Conservation (phyloP, 805 yeast species). For the Lipomyces spencermartinsiae region DNA sequence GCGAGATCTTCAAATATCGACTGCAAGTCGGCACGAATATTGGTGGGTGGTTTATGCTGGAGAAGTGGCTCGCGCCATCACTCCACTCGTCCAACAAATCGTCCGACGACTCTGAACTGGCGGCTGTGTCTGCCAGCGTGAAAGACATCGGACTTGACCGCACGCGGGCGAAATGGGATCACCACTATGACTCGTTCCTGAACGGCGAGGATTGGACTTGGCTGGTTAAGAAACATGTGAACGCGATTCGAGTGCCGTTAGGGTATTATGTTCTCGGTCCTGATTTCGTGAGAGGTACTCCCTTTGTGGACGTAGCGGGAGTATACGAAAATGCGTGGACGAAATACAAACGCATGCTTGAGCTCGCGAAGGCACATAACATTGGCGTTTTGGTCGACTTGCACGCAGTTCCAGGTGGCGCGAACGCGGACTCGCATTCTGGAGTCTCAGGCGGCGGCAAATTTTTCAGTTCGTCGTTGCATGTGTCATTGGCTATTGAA, state of each 20-base stretch:
- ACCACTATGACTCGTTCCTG: conserved; percentile 71
- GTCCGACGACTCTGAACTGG: conserved; percentile 66
- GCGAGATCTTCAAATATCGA: conserved; percentile 45
- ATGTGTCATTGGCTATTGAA: conserved; percentile 54
- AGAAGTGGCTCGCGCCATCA: conserved; percentile 56
- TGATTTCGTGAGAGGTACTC: conserved; percentile 60
- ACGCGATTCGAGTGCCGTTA: conserved; percentile 81
- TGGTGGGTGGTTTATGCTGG: conserved; percentile 92
- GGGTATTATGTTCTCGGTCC: conserved; percentile 90
- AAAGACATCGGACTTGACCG: conserved; percentile 59
- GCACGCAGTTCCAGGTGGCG: conserved; percentile 93
- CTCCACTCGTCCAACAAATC: conserved; percentile 17
- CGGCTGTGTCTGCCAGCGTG: conserved; percentile 63
- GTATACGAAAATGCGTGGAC: conserved; percentile 82
- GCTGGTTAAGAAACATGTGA: conserved; percentile 70
- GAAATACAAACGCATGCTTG: conserved; percentile 52
- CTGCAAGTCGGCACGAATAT: conserved; percentile 51
- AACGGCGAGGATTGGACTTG: conserved; percentile 80
- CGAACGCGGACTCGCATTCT: conserved; percentile 83
- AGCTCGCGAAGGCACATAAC: conserved; percentile 62
- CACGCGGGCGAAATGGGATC: conserved; percentile 58
- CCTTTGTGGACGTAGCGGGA: conserved; percentile 56
- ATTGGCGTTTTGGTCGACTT: conserved; percentile 83
- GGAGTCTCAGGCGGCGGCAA: conserved; percentile 72
- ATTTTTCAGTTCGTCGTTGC: conserved; percentile 60